Conservation (phyloP, 768 basidiomycete species). For the Tylopilus intermedius region DNA sequence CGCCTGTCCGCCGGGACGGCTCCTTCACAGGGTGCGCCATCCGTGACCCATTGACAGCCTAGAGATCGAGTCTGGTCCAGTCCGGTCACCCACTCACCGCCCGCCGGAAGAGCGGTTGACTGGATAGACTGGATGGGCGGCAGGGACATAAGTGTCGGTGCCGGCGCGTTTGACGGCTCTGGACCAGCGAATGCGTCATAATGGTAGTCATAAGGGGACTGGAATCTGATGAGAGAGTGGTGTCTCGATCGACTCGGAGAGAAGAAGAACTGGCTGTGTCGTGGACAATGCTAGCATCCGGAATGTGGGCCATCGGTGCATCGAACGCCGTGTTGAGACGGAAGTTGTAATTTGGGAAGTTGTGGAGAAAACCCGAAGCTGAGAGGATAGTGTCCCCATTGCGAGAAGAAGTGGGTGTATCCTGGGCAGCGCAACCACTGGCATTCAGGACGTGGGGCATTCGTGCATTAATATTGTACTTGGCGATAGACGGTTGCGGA, state of each 20-base stretch:
- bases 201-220: not conserved
- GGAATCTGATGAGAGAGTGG: no score
- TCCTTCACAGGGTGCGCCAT: constrained; percentile 3
- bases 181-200: not conserved
- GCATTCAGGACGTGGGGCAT: not conserved
- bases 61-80: not conserved
- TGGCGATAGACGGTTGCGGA: not conserved
- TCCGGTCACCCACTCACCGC: not conserved
- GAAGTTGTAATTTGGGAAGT: not conserved
- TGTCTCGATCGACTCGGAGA: no score
- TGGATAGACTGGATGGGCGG: not conserved
- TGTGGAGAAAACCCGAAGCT: not conserved
- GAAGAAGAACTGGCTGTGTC: no score
- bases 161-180: not conserved
- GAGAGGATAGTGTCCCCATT: not conserved
- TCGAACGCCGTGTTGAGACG: no score
- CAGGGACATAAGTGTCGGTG: not conserved
- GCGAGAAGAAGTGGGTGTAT: not conserved
- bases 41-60: constrained; percentile 14
- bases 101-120: not conserved
- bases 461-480: not conserved
- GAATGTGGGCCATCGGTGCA: no score
- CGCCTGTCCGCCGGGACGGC: constrained; percentile 10
- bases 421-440: not conserved
- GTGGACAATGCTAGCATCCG: no score